These are phyloP conservation scores for Cladosporium sp. DNA, from an alignment of 2,329 filamentous ascomycete genomes.

Conservation along the genomic window DNA sequence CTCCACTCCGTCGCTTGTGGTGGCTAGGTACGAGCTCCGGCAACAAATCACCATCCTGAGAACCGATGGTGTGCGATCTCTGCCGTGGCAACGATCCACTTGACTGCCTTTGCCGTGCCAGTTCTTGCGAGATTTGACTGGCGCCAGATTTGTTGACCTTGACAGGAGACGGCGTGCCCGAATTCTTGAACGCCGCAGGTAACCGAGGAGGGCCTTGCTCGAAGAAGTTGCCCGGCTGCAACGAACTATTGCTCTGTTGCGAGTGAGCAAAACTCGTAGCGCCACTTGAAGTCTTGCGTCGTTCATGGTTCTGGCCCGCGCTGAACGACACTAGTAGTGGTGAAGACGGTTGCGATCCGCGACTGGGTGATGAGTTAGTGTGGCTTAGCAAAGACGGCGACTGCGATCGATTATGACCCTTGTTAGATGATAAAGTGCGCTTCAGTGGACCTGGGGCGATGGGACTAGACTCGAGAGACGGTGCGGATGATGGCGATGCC, in stretches of 20 bases:
- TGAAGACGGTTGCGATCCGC: constrained; percentile 78
- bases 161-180: constrained; percentile 53
- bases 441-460: constrained; percentile 75
- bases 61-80: constrained; percentile 88
- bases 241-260: constrained; percentile 53
- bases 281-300: constrained; percentile 88
- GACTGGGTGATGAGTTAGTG: constrained; percentile 79
- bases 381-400: constrained; percentile 81
- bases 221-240: constrained; percentile 67
- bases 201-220: constrained; percentile 58
- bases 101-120: constrained; percentile 28
- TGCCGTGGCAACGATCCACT: constrained; percentile 56
- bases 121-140: constrained; percentile 44
- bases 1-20: constrained; percentile 86
- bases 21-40: constrained; percentile 63
- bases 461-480: constrained; percentile 79
- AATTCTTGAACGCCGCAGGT: constrained; percentile 47
- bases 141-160: constrained; percentile 44
- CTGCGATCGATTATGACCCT: constrained; percentile 70
- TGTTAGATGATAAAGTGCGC: constrained; percentile 77
- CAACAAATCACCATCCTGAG: constrained; percentile 81
- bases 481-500: constrained; percentile 57
- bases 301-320: constrained; percentile 74
- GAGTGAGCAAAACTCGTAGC: constrained; percentile 76
- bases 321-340: constrained; percentile 97